phyloP scores from a whole-genome alignment of 805 yeast genomes.

The Cyberlindnera mississippiensis region DNA sequence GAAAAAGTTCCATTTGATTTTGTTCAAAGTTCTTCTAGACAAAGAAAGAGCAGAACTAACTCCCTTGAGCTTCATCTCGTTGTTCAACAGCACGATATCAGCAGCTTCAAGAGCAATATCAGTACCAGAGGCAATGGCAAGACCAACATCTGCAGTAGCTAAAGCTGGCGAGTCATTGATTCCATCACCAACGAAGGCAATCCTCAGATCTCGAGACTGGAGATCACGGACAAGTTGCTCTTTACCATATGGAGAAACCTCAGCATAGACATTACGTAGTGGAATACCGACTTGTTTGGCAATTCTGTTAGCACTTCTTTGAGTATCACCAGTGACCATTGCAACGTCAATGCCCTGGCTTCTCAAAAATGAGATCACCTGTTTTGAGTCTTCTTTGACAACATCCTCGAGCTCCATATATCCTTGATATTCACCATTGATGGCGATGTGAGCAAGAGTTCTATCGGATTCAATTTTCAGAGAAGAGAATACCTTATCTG shows the following conservation, averaged over 20 bases:
- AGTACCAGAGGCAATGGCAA: constrained; percentile 89
- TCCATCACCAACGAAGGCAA: constrained; percentile 96
- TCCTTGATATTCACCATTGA: constrained; percentile 60
- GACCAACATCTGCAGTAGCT: constrained; percentile 82
- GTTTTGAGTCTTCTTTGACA: constrained; percentile 59
- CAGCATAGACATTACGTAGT: constrained; percentile 60
- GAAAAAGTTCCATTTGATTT: constrained; percentile 76
- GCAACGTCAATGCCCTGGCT: constrained; percentile 59
- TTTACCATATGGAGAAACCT: constrained; percentile 74
- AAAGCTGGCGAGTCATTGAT: constrained; percentile 97
- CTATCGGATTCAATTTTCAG: constrained; percentile 30
- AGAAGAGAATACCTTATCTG: constrained; percentile 11
- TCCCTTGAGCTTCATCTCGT: constrained; percentile 38
- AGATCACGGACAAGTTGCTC: constrained; percentile 58
- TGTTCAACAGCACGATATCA: constrained; percentile 71
- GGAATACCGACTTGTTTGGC: constrained; percentile 70
- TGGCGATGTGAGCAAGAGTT: constrained; percentile 52
- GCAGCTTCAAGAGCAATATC: constrained; percentile 98
- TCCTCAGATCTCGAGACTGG: constrained; percentile 42
- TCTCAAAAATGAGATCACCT: constrained; percentile 53
- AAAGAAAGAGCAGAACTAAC: constrained; percentile 63
- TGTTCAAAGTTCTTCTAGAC: constrained; percentile 61
- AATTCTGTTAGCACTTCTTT: constrained; percentile 54
- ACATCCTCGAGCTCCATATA: constrained; percentile 63
- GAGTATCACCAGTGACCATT: constrained; percentile 87